Percentiles rank a stretch among this genome's conserved stretches.
These are phyloP conservation scores for Arthrinium puccinioides DNA, from an alignment of 2,329 filamentous ascomycete species.

Conservation along the genomic window DNA sequence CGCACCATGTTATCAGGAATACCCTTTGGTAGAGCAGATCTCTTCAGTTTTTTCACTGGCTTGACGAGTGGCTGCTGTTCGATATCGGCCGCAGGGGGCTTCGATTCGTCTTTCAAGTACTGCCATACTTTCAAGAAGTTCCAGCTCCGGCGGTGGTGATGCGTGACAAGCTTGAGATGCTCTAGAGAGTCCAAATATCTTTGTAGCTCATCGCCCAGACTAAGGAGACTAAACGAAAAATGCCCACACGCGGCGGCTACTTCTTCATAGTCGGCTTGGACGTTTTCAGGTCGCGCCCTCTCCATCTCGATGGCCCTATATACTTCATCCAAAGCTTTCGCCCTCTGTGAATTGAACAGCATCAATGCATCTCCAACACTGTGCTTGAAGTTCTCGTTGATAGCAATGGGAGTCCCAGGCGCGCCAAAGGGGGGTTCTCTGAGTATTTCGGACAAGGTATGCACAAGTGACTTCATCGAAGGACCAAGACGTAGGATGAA, in stretches of 20 bases:
- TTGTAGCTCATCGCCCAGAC: conserved; percentile 85
- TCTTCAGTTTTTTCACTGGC: conserved; percentile 39
- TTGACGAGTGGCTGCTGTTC: conserved; percentile 32
- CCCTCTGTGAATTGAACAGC: conserved; percentile 70
- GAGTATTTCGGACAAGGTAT: conserved; percentile 81
- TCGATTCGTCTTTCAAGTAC: conserved; percentile 21
- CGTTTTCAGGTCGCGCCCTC: conserved; percentile 59
- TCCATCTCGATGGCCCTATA: conserved; percentile 74
- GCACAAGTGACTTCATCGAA: conserved; percentile 93
- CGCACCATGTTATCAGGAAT: conserved; percentile 47
- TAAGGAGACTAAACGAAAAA: conserved; percentile 85
- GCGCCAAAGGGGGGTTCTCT: conserved; percentile 77
- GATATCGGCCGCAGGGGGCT: conserved; percentile 25
- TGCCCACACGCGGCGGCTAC: conserved; percentile 96
- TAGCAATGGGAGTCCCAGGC: conserved; percentile 59
- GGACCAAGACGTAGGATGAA: conserved; percentile 88
- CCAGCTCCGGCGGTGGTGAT: conserved; percentile 62
- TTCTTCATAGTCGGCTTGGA: conserved; percentile 92
- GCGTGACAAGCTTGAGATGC: conserved; percentile 68
- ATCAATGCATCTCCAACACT: conserved; percentile 75
- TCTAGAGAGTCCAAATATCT: conserved; percentile 78
- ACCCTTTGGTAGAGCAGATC: conserved; percentile 47
- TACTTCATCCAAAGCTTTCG: conserved; percentile 67
- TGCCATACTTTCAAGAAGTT: conserved; percentile 81
- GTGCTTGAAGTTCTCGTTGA: conserved; percentile 72